A percentile compares a stretch with the other conserved stretches of the same genome.
Evolutionary conservation across 23 red algal species (phyloP).

Genomic region (Gracilaria gracilis): DNA sequence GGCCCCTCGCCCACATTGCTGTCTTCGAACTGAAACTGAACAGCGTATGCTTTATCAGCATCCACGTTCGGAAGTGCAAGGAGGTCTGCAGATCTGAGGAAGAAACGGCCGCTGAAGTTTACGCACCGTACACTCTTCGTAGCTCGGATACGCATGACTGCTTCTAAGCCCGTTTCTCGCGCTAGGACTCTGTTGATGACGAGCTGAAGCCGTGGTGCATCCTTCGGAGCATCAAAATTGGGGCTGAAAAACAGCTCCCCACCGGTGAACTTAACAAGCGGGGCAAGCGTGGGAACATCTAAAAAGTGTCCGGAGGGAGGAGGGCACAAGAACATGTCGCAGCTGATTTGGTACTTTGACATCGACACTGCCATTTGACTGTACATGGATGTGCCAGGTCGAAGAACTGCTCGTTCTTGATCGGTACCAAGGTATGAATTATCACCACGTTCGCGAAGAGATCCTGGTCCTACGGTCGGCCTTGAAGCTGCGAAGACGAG

Average conservation of each 20-base stretch:
- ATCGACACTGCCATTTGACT: slow-evolving; percentile 85
- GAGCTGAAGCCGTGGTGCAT: slow-evolving; percentile 67
- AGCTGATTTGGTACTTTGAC: slow-evolving; percentile 81
- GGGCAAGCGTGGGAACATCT: slow-evolving; percentile 87
- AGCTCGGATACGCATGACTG: slow-evolving; percentile 93
- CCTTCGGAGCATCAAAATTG: slow-evolving; percentile 83
- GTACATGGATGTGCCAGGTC: slow-evolving; percentile 78
- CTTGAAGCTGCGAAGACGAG: slow-evolving; percentile 82
- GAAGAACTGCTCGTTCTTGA: slow-evolving; percentile 81
- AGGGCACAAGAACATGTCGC: slow-evolving; percentile 91
- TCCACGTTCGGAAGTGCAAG: slow-evolving; percentile 92
- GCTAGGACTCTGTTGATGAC: slow-evolving; percentile 79
- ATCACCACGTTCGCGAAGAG: slow-evolving; percentile 85
- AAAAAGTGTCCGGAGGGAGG: slow-evolving; percentile 73
- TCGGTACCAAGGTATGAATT: slow-evolving; percentile 80
- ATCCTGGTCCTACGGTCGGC: slow-evolving; percentile 85
- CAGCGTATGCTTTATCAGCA: slow-evolving; percentile 91
- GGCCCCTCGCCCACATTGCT: slow-evolving; percentile 55
- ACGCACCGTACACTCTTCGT: slow-evolving; percentile 85
- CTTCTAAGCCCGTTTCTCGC: slow-evolving; percentile 95
- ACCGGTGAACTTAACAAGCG: slow-evolving; percentile 90
- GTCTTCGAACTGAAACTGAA: slow-evolving; percentile 94
- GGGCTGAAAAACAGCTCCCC: slow-evolving; percentile 86
- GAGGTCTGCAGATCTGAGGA: slow-evolving; percentile 87
- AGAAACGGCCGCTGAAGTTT: slow-evolving; percentile 97